Base-by-base conservation (phyloP, 805 yeast species). In the Lipomyces orientalis region DNA sequence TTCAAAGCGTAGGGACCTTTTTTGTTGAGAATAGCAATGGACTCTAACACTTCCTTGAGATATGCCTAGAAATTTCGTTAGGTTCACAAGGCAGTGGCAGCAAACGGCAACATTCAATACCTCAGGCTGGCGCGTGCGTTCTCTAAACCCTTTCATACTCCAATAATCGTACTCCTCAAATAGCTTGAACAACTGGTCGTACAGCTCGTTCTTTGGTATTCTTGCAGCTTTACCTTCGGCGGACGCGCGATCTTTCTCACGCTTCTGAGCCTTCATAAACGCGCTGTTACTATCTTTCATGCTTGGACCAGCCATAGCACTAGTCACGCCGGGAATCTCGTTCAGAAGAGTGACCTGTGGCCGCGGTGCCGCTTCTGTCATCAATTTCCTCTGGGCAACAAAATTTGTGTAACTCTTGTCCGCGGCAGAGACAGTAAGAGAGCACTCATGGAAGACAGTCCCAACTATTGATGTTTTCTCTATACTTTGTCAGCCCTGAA, bases 141-240 rank as follows among this genome's bases (percentile, higher is more conserved):
- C 99, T 75, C 92, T 90, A 69, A 95, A 82, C 52, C 97, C 97
- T 79, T 93, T 93, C 84, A 95, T 84, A 10, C 95, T 88, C 99
- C 99, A 95, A 79, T 93, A 95, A 76, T 94, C 98, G 78, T 90
- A 92, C 77, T 93, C 96, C 78, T 93, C 97, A 79, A 95, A 95
- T 74, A 94, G 82, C 73, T 90, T 85, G 86, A 95, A 95, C 73
- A 95, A 81, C 72, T 91, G 81, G 79, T 93, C 97, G 84, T 94
- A 85, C 66, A 95, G 85, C 71, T 93, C 98, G 77, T 90, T 91
- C 81, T 91, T 88, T 51, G 97, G 97, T 89, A 95, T 91, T 77
- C 99, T 87, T 72, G 90, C 91, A 43, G 98, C 97, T 76, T 97
- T 89, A 61, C 95, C 96, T 72, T 91, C 96, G 29, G 82, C 79